Evolutionary conservation across 805 yeast genomes (phyloP).

Genomic region (Lachancea meyersii): DNA sequence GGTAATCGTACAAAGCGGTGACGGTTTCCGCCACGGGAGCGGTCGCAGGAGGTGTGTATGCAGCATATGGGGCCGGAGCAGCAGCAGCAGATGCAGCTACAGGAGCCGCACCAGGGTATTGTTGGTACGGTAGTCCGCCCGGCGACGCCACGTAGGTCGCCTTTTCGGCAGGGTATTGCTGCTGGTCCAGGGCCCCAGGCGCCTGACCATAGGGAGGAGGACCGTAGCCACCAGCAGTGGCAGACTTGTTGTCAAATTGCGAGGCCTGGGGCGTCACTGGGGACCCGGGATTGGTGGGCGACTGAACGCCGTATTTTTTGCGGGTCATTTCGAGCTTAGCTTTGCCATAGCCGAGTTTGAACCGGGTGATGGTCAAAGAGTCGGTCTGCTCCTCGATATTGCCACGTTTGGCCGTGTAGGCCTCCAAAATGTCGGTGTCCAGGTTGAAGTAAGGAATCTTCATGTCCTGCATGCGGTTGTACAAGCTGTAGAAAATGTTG

Average conservation of each 20-base stretch:
- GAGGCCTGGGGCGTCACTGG: slow-evolving; percentile 29
- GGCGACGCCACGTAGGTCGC: slow-evolving; percentile 2
- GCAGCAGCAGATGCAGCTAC: slow-evolving; percentile 26
- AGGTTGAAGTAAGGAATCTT: slow-evolving; percentile 94
- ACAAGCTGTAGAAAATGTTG: slow-evolving; percentile 90
- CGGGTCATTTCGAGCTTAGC: slow-evolving; percentile 76
- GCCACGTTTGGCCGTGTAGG: slow-evolving; percentile 77
- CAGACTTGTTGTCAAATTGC: background rate
- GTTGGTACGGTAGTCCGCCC: slow-evolving; percentile 13
- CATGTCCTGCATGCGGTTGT: slow-evolving; percentile 88
- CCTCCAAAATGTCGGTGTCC: slow-evolving; percentile 73
- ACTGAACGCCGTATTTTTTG: slow-evolving; percentile 54
- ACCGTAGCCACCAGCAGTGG: slow-evolving; percentile 6
- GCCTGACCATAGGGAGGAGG: slow-evolving; percentile 21
- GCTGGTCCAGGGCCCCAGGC: slow-evolving; percentile 10
- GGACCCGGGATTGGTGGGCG: slow-evolving; percentile 22
- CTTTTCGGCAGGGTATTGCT: slow-evolving; percentile 8
- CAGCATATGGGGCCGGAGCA: slow-evolving; percentile 32
- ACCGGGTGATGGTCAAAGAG: slow-evolving; percentile 82
- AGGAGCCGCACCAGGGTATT: slow-evolving; percentile 21
- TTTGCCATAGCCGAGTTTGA: slow-evolving; percentile 84
- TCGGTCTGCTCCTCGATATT: slow-evolving; percentile 86
- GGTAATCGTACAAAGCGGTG: slow-evolving; percentile 85
- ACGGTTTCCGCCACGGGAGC: slow-evolving; percentile 48
- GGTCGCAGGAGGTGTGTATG: slow-evolving; percentile 17